These are phyloP conservation scores for Stagonosporopsis rhizophila DNA, from an alignment of 2,329 filamentous ascomycete species.

Conservation along the genomic window DNA sequence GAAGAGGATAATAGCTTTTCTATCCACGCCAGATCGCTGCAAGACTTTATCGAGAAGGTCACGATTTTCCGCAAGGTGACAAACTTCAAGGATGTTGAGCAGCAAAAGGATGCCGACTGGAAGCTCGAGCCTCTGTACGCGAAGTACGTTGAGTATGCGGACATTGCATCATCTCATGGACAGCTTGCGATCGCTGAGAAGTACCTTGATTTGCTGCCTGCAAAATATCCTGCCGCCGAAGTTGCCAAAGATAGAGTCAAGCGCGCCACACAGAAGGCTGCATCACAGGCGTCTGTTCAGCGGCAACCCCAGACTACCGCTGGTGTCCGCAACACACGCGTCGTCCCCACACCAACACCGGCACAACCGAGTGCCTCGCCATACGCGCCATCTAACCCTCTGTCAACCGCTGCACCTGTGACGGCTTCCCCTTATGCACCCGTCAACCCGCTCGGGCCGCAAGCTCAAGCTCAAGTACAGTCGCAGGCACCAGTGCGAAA, in stretches of 20 bases:
- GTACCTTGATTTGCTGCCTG: slow-evolving; percentile 87
- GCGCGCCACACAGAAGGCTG: slow-evolving; percentile 75
- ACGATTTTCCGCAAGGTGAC: slow-evolving; percentile 94
- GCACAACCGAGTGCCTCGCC: slow-evolving; percentile 43
- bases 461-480: slow-evolving; percentile 33
- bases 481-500: slow-evolving; percentile 44
- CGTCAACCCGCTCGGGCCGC: slow-evolving; percentile 39
- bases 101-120: slow-evolving; percentile 76
- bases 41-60: slow-evolving; percentile 97
- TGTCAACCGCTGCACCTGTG: slow-evolving; percentile 33
- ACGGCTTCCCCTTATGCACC: slow-evolving; percentile 33
- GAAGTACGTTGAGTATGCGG: slow-evolving; percentile 96
- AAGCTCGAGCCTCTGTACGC: slow-evolving; percentile 88
- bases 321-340: slow-evolving; percentile 36
- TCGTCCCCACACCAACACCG: slow-evolving; percentile 45
- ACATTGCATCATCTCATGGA: slow-evolving; percentile 90
- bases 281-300: slow-evolving; percentile 51
- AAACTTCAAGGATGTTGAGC: slow-evolving; percentile 84
- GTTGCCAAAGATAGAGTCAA: slow-evolving; percentile 84
- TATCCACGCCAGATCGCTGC: slow-evolving; percentile 84
- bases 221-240: slow-evolving; percentile 84
- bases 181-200: slow-evolving; percentile 86
- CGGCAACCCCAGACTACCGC: slow-evolving; percentile 49
- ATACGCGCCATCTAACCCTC: slow-evolving; percentile 41
- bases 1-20: slow-evolving; percentile 84